Evolutionary conservation across 345 rosid species (phyloP), one percentile per base, ranked within the genome.

Genomic region (Citrus glauca): DNA sequence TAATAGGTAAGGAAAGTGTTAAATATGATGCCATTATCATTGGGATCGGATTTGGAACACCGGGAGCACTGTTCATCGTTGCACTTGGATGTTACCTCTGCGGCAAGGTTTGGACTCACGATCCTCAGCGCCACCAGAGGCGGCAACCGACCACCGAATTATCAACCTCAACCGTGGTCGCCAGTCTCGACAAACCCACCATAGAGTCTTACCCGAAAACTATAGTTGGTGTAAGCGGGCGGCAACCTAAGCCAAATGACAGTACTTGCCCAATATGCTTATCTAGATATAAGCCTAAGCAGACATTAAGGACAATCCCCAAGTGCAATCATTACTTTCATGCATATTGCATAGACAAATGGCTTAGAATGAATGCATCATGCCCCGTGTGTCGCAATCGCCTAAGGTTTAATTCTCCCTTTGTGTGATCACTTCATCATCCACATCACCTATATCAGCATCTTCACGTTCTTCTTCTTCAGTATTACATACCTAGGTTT

Each of bases 301-400:
- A 91, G 75, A 84, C 83, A 7, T 57, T 90, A 22, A 66, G 92
- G 82, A 88, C 85, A 10, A 85, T 90, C 28, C 92, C 92, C 4
- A 68, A 81, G 27, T 91, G 98, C 79, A 81, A 84, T 69, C 98
- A 91, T 32, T 86, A 83, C 79, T 93, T 90, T 77, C 98, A 88
- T 61, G 88, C 87, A 0, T 80, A 83, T 5, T 89, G 98, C 71
- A 81, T 91, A 13, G 88, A 91, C 64, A 87, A 84, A 73, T 93
- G 93, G 93, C 86, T 93, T 40, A 84, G 78, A 72, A 30, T 81
- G 75, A 90, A 90, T 25, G 87, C 85, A 0, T 80, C 92, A 2
- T 89, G 93, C 73, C 93, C 94, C 0, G 10, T 90, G 30, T 93
- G 95, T 74, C 84, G 93, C 35, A 89, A 90, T 48, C 83, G 4